These are phyloP conservation scores for Trichoderma simmonsii DNA, from an alignment of 2,329 filamentous ascomycete genomes.

Conservation along the genomic window DNA sequence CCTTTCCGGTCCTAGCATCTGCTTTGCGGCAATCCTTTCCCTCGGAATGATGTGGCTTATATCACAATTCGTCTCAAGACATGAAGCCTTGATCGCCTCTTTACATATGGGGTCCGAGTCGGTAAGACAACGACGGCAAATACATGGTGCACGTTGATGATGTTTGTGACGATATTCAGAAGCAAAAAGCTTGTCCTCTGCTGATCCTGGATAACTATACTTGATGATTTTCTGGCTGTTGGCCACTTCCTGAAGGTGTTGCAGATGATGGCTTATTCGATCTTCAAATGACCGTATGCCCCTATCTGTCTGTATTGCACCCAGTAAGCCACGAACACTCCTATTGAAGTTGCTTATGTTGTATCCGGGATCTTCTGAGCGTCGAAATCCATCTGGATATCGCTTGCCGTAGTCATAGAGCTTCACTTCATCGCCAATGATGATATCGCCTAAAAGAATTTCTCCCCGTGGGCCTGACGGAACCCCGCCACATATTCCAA, in stretches of 20 bases:
- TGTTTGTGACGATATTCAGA: conserved; percentile 35
- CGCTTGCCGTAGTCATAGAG: conserved; percentile 30
- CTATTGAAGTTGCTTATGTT: conserved; percentile 24
- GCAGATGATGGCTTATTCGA: conserved; percentile 16
- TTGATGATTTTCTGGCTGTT: not conserved
- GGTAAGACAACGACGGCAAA: conserved; percentile 16
- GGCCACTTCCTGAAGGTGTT: conserved; percentile 14
- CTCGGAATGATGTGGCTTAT: conserved; percentile 29
- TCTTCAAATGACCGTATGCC: not conserved
- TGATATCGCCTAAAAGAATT: conserved; percentile 32
- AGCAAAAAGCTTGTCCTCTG: conserved; percentile 31
- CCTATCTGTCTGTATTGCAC: conserved; percentile 22
- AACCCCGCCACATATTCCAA: conserved; percentile 39
- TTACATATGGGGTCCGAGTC: conserved; percentile 16
- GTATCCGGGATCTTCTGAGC: conserved; percentile 28
- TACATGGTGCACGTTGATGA: conserved; percentile 11
- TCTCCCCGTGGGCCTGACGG: conserved; percentile 24
- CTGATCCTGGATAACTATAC: conserved; percentile 28
- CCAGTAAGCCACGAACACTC: conserved; percentile 29
- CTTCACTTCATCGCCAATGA: conserved; percentile 29
- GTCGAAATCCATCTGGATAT: conserved; percentile 25
- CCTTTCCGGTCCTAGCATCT: not conserved
- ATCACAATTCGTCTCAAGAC: conserved; percentile 18
- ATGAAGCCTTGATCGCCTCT: conserved; percentile 11
- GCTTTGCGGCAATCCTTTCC: conserved; percentile 24